These are phyloP conservation scores for Ottelia alismoides DNA, from an alignment of 106 monocot genomes.

Conservation along the genomic window DNA sequence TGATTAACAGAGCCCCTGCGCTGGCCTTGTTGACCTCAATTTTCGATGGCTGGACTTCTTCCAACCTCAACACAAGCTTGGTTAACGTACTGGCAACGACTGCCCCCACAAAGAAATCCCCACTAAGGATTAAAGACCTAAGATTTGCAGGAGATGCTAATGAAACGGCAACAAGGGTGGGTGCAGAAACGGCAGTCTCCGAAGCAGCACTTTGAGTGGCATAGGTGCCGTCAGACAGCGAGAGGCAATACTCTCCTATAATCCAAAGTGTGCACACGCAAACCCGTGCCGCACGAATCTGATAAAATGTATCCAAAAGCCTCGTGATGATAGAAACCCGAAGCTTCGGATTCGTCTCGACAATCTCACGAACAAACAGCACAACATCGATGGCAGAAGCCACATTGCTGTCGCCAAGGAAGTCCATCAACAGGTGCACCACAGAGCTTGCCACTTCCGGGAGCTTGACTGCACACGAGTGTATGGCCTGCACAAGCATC, in stretches of 20 bases:
- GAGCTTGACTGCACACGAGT: constrained; percentile 79
- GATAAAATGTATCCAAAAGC: constrained; percentile 77
- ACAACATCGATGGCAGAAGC: constrained; percentile 83
- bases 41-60: constrained; percentile 74
- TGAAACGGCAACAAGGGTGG: constrained; percentile 37
- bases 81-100: constrained; percentile 70
- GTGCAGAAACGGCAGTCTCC: constrained; percentile 47
- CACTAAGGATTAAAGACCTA: constrained; percentile 61
- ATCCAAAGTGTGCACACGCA: constrained; percentile 86
- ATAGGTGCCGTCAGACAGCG: constrained; percentile 84
- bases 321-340: constrained; percentile 81
- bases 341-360: constrained; percentile 80
- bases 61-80: constrained; percentile 70
- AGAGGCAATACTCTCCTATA: constrained; percentile 81
- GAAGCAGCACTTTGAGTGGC: constrained; percentile 94
- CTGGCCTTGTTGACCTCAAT: constrained; percentile 44
- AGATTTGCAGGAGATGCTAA: constrained; percentile 48
- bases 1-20: constrained; percentile 44
- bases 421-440: constrained; percentile 87
- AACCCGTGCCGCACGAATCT: constrained; percentile 74
- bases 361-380: constrained; percentile 76
- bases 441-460: constrained; percentile 87
- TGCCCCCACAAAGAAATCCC: constrained; percentile 81
- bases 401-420: constrained; percentile 79
- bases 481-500: constrained; percentile 90